Conservation (phyloP, 495 filamentous ascomycete genomes). For the Annulohypoxylon nitens region DNA sequence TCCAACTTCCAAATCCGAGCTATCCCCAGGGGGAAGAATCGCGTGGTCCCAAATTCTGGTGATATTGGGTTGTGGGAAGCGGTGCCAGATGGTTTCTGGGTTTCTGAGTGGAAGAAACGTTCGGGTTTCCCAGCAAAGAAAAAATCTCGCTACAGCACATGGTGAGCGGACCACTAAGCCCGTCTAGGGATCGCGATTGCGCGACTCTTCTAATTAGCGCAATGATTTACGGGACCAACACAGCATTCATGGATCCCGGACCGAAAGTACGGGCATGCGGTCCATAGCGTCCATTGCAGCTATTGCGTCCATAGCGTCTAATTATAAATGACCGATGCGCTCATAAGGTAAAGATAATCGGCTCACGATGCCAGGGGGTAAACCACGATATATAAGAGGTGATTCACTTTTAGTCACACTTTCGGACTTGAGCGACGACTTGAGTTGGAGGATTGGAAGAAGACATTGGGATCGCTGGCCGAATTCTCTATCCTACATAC, state of each 20-base stretch:
- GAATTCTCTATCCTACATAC: slow-evolving; percentile 6
- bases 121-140: slow-evolving; percentile 30
- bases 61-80: neutral
- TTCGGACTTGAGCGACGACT: slow-evolving; percentile 15
- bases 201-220: slow-evolving; percentile 31
- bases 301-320: slow-evolving; percentile 33
- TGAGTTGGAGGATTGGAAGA: slow-evolving; percentile 1
- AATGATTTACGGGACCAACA: slow-evolving; percentile 38
- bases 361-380: slow-evolving; percentile 20
- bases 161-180: slow-evolving; percentile 8
- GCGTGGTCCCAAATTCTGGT: neutral
- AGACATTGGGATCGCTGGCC: neutral
- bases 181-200: slow-evolving; percentile 14
- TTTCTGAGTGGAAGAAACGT: neutral
- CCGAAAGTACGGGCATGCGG: slow-evolving; percentile 37
- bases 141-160: slow-evolving; percentile 18
- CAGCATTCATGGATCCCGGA: slow-evolving; percentile 27
- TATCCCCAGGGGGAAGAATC: slow-evolving; percentile 21
- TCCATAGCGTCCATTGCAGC: slow-evolving; percentile 30
- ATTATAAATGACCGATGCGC: slow-evolving; percentile 45
- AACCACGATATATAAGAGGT: neutral
- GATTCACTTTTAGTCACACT: slow-evolving; percentile 24
- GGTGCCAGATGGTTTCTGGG: neutral
- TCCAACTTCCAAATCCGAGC: neutral
- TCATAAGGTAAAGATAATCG: slow-evolving; percentile 37